phyloP scores from a whole-genome alignment of 768 basidiomycete species.

The Pleurotus pulmonarius region DNA sequence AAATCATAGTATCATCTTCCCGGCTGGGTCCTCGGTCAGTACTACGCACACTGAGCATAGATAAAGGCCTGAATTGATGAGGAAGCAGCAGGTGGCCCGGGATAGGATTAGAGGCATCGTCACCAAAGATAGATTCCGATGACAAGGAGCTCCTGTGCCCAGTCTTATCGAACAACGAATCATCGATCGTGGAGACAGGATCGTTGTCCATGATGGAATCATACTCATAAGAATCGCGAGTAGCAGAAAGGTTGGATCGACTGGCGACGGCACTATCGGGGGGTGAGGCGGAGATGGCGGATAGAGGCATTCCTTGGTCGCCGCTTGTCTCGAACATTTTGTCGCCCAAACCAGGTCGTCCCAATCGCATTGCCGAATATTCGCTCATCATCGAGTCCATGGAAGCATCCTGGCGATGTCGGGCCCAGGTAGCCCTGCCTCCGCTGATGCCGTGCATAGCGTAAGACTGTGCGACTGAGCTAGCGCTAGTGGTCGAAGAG shows the following conservation, averaged over 20 bases:
- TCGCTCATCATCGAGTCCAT: slow-evolving; percentile 67
- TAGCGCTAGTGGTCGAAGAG: slow-evolving; percentile 57
- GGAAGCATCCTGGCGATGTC: slow-evolving; percentile 53
- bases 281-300: slow-evolving; percentile 66
- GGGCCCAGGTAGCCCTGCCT: slow-evolving; percentile 57
- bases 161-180: slow-evolving; percentile 65
- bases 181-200: slow-evolving; percentile 35
- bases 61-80: slow-evolving; percentile 59
- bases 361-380: slow-evolving; percentile 51
- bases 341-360: slow-evolving; percentile 75
- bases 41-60: slow-evolving; percentile 51
- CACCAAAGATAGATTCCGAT: slow-evolving; percentile 62
- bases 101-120: slow-evolving; percentile 32
- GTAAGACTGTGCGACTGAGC: slow-evolving; percentile 55
- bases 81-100: slow-evolving; percentile 37
- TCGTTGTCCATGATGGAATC: slow-evolving; percentile 68
- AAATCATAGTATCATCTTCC: slow-evolving; percentile 83
- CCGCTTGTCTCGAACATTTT: slow-evolving; percentile 75
- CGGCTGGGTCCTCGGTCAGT: slow-evolving; percentile 43
- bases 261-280: slow-evolving; percentile 32
- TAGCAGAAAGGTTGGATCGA: slow-evolving; percentile 19
- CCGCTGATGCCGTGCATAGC: slow-evolving; percentile 49
- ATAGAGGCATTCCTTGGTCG: slow-evolving; percentile 51
- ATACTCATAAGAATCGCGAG: slow-evolving; percentile 34
- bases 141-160: slow-evolving; percentile 46